Conservation (phyloP, 1,284 basidiomycete genomes). For the Leucoagaricus sp. region DNA sequence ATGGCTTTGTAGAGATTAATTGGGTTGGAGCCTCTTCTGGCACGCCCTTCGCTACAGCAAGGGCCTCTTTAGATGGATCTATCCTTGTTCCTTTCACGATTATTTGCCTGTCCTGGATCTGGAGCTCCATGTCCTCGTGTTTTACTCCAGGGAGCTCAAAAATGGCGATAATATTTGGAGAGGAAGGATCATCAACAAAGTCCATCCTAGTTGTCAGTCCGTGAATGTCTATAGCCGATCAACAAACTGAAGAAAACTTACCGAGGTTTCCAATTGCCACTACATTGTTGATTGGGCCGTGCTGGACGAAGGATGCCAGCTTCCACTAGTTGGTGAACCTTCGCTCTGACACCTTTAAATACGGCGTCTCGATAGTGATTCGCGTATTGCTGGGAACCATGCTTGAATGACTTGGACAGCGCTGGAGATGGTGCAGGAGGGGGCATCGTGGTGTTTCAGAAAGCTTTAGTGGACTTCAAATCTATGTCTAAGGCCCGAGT, state of each 20-base stretch:
- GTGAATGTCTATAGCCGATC: not conserved
- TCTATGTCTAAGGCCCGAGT: not conserved
- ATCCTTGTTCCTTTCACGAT: conserved; percentile 48
- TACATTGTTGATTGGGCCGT: conserved; percentile 9
- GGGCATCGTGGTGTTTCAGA: conserved; percentile 14
- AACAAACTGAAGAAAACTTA: conserved; percentile 18
- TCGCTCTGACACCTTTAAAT: conserved; percentile 22
- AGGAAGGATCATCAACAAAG: conserved; percentile 47
- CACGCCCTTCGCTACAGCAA: conserved; percentile 4
- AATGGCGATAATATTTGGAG: conserved; percentile 41
- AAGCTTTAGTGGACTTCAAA: not conserved
- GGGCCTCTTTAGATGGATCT: conserved; percentile 20
- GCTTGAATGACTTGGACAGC: conserved; percentile 14
- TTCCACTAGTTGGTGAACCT: conserved; percentile 25
- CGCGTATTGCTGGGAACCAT: conserved; percentile 18
- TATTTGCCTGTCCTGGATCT: conserved; percentile 43
- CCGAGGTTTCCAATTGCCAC: conserved; percentile 29
- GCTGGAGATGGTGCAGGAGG: conserved; percentile 15
- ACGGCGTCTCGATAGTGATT: conserved; percentile 19
- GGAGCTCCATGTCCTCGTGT: conserved; percentile 46
- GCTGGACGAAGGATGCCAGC: conserved; percentile 25
- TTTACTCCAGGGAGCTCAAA: conserved; percentile 61
- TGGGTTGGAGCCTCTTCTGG: conserved; percentile 11
- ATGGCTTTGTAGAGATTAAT: conserved; percentile 8
- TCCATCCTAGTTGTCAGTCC: conserved; percentile 45